Conservation (phyloP, 805 yeast species). For the Candida golubevii region DNA sequence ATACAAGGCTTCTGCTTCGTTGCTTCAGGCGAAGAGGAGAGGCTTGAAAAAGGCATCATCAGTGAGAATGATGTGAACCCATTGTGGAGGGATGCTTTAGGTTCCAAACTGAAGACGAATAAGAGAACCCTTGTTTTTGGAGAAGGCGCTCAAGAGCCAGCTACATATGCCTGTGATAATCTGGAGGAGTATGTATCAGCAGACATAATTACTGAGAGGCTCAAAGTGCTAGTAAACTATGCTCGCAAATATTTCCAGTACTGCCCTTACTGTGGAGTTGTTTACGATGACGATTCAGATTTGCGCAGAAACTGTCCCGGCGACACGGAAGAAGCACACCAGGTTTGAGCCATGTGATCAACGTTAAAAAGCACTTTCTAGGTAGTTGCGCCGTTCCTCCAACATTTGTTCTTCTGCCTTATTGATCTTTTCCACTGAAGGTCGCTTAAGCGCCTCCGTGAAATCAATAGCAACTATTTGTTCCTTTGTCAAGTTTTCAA, state of each 20-base stretch:
- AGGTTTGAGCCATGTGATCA: not conserved
- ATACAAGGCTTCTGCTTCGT: conserved; percentile 42
- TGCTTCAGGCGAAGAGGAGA: conserved; percentile 35
- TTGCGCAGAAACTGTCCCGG: conserved; percentile 16
- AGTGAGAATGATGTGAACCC: conserved; percentile 28
- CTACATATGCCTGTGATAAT: too few species aligned
- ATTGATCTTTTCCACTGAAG: conserved; percentile 10
- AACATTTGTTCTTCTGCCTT: conserved; percentile 8
- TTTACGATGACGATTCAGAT: conserved; percentile 7
- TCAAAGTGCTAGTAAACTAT: conserved; percentile 2
- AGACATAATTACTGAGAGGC: not conserved
- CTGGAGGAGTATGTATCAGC: too few species aligned
- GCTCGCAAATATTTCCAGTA: conserved; percentile 10
- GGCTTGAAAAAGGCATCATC: conserved; percentile 20
- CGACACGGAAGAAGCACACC: conserved; percentile 1
- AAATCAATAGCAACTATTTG: conserved; percentile 12
- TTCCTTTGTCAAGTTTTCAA: conserved; percentile 15
- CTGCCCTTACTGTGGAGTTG: conserved; percentile 15
- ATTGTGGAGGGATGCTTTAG: conserved; percentile 38
- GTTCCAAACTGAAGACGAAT: not conserved
- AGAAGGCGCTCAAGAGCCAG: not conserved
- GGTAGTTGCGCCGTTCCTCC: conserved; percentile 2
- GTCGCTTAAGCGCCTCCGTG: conserved; percentile 7
- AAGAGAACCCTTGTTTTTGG: conserved; percentile 1
- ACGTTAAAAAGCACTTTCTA: conserved; percentile 10